These are phyloP conservation scores for Ganoderma lingzhi DNA, from an alignment of 1,284 basidiomycete species.

Conservation along the genomic window DNA sequence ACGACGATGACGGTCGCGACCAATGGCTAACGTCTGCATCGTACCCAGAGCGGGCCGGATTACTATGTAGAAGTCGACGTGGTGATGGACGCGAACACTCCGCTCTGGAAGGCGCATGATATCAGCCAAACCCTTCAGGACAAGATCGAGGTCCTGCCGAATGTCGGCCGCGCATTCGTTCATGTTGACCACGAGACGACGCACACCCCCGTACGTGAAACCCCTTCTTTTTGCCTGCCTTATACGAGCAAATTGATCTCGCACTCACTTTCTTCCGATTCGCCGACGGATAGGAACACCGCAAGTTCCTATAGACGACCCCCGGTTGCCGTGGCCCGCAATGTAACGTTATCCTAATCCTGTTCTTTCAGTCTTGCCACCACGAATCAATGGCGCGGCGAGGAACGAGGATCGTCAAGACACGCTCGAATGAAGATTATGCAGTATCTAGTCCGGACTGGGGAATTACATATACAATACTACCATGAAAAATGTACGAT, in stretches of 20 bases:
- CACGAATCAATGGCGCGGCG: neutral
- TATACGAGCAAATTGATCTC: neutral
- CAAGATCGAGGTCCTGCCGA: conserved; percentile 91
- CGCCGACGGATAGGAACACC: conserved; percentile 41
- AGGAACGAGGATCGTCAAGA: neutral
- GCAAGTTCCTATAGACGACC: conserved; percentile 39
- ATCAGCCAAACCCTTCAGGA: conserved; percentile 93
- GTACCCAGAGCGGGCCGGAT: conserved; percentile 70
- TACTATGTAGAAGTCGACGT: conserved; percentile 97
- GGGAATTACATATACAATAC: neutral
- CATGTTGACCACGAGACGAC: conserved; percentile 94
- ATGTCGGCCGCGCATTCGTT: conserved; percentile 92
- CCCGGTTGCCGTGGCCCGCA: neutral
- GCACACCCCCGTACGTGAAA: conserved; percentile 73
- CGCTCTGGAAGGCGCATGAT: conserved; percentile 93
- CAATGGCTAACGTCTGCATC: conserved; percentile 2
- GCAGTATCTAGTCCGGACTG: neutral
- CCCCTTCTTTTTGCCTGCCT: conserved; percentile 2
- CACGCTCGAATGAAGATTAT: neutral
- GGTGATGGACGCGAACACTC: conserved; percentile 91
- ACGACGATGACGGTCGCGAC: neutral
- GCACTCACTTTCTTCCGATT: conserved; percentile 2
- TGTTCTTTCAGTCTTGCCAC: neutral
- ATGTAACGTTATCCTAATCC: neutral
- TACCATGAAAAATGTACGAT: conserved; percentile 2